Base-by-base conservation (phyloP, 2,329 filamentous ascomycete species). In the Epichloe brachyelytri region DNA sequence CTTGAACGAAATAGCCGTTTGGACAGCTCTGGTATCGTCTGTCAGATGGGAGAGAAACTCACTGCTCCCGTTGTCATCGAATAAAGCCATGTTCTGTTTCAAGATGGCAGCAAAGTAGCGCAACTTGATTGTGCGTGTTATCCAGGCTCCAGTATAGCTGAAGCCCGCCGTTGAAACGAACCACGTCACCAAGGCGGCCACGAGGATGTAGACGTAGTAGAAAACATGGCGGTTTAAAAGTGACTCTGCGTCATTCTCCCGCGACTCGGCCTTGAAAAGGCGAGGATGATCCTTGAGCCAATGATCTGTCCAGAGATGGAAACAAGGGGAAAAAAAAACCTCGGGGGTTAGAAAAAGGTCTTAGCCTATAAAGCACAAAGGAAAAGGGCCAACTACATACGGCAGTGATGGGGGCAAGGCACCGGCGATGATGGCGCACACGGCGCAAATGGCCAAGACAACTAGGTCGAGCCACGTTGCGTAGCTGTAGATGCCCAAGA, bases 171-270 rank as follows among this genome's bases (percentile, higher is more conserved):
- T 61, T 63, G 33, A 58, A 58, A 2, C 65, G 63, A 5, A 68
- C 58, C 39, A 69, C 60, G 52, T 60, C 12, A 59, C 53, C 49
- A 69, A 62, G 17, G 66, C 64, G 44, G 65, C 64, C 49, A 65
- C 53, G 55, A 67, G 34, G 37, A 51, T 48, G 38, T 51, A 51
- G 15, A 41, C 15, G 33, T 63, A 48, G 46, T 37, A 48, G 6
- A 38, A n/a, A 14, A 17, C 14, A 17, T 39, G 4, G 37, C n/a
- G 8, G 14, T 17, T 8, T 10, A 30, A 10, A 30, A 30, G 26
- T 4, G 26, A 10, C 26, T 30, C 8, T 30, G 8, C 26, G 26
- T 30, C 8, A 30, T 30, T 30, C 26, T 30, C 26, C 3, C 26
- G 26, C 26, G 26, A 30, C 26, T 30, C 26, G 8, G 26, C 26